These are phyloP conservation scores for Kernera saxatilis DNA, from an alignment of 345 rosid genomes.

Conservation along the genomic window DNA sequence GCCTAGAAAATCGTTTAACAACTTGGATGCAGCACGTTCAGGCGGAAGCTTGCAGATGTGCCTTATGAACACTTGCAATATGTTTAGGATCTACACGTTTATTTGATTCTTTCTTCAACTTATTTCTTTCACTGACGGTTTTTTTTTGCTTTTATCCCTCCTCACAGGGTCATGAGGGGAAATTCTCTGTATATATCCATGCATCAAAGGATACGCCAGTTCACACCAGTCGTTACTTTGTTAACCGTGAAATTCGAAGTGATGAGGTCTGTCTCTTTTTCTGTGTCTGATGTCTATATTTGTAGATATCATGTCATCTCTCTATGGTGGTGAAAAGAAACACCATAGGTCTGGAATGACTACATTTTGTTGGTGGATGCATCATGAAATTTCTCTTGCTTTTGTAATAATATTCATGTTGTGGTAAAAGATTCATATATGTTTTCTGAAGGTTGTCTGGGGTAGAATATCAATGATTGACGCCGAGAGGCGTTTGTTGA, in stretches of 20 bases:
- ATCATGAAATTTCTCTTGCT: slow-evolving; percentile 4
- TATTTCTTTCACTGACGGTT: not conserved
- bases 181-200: slow-evolving; percentile 73
- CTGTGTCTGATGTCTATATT: not conserved
- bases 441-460: slow-evolving; percentile 75
- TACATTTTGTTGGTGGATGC: slow-evolving; percentile 11
- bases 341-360: not conserved
- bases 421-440: not conserved
- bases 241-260: slow-evolving; percentile 66
- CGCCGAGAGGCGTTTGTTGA: slow-evolving; percentile 88
- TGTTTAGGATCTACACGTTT: not conserved
- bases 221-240: slow-evolving; percentile 70
- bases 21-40: not conserved
- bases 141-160: not conserved
- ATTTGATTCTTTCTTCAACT: not conserved
- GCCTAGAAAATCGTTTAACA: not conserved
- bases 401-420: not conserved
- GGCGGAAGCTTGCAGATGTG: not conserved
- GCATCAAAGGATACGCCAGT: slow-evolving; percentile 74
- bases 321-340: not conserved
- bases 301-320: slow-evolving; percentile 12
- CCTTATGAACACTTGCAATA: not conserved
- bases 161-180: slow-evolving; percentile 76
- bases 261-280: slow-evolving; percentile 48
- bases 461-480: slow-evolving; percentile 96